A percentile compares a stretch with the other conserved stretches of the same genome.
phyloP scores from a whole-genome alignment of 352 stramenopile species.

The Stramenopiles sp. region DNA sequence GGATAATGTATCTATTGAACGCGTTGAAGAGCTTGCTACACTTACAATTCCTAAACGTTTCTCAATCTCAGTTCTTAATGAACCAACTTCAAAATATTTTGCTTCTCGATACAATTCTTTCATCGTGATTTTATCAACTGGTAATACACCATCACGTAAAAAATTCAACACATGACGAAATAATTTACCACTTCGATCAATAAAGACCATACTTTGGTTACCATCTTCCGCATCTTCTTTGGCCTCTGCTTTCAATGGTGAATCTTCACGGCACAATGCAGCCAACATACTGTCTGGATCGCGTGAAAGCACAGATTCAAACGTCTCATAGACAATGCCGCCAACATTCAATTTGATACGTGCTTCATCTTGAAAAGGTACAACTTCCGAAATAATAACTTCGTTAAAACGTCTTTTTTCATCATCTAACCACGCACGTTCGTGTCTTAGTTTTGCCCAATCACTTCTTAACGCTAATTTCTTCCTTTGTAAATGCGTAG shows the following conservation, averaged over 20 bases:
- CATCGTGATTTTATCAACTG: conserved; percentile 14
- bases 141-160: conserved; percentile 26
- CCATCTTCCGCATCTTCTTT: conserved; percentile 9
- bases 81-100: conserved; percentile 20
- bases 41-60: conserved; percentile 10
- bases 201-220: conserved; percentile 17
- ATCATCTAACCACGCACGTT: background rate
- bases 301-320: conserved; percentile 20
- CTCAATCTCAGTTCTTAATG: conserved; percentile 23
- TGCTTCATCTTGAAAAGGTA: background rate
- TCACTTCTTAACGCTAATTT: background rate
- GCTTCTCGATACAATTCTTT: conserved; percentile 21
- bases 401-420: background rate
- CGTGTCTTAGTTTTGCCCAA: background rate
- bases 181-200: conserved; percentile 31
- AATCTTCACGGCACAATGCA: conserved; percentile 20
- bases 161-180: conserved; percentile 31
- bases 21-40: background rate
- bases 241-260: conserved; percentile 15
- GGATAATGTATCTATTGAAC: background rate
- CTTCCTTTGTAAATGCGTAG: background rate
- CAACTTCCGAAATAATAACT: background rate
- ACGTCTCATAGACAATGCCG: conserved; percentile 29
- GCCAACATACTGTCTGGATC: conserved; percentile 26
- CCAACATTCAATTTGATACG: conserved; percentile 28